Percentiles rank a stretch among this genome's conserved stretches.
Conservation (phyloP, 2,329 filamentous ascomycete species). For the Sporothrix mexicana region DNA sequence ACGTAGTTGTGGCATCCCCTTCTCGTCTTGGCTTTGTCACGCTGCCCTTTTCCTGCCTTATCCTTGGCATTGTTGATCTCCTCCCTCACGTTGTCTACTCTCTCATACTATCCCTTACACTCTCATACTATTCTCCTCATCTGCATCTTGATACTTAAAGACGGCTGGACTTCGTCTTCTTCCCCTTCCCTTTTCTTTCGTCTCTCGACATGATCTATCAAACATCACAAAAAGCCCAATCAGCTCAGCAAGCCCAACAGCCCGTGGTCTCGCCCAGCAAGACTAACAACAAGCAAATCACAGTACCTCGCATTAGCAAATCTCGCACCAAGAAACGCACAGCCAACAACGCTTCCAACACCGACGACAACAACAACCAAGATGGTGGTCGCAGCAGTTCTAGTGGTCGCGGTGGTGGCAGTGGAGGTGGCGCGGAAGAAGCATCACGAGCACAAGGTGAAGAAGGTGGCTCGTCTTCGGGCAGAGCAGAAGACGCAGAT, state of each 20-base stretch:
- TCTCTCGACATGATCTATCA: slow-evolving; percentile 25
- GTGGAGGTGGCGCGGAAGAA: slow-evolving; percentile 27
- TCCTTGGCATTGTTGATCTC: slow-evolving; percentile 15
- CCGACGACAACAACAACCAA: neutral
- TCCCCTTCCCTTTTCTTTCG: neutral
- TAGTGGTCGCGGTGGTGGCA: slow-evolving; percentile 11
- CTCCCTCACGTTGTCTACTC: neutral
- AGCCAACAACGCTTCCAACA: neutral
- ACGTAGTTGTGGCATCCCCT: slow-evolving; percentile 5
- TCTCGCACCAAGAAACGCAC: slow-evolving; percentile 14
- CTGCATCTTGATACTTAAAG: slow-evolving; percentile 15
- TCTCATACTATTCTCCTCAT: neutral
- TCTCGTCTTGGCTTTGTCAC: slow-evolving; percentile 23
- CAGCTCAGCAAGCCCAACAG: slow-evolving; percentile 24
- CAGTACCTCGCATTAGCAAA: slow-evolving; percentile 30
- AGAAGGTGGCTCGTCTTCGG: slow-evolving; percentile 21
- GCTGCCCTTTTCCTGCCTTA: slow-evolving; percentile 5
- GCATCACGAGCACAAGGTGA: slow-evolving; percentile 18
- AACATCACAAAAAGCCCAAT: slow-evolving; percentile 12
- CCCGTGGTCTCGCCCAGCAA: slow-evolving; percentile 7
- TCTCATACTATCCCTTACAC: neutral
- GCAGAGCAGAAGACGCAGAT: slow-evolving; percentile 23
- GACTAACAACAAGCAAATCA: slow-evolving; percentile 28
- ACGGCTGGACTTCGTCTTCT: slow-evolving; percentile 13
- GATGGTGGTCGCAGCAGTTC: slow-evolving; percentile 23